These are phyloP conservation scores for Reticulascus tulasneorum DNA, from an alignment of 2,329 filamentous ascomycete genomes.

Conservation along the genomic window DNA sequence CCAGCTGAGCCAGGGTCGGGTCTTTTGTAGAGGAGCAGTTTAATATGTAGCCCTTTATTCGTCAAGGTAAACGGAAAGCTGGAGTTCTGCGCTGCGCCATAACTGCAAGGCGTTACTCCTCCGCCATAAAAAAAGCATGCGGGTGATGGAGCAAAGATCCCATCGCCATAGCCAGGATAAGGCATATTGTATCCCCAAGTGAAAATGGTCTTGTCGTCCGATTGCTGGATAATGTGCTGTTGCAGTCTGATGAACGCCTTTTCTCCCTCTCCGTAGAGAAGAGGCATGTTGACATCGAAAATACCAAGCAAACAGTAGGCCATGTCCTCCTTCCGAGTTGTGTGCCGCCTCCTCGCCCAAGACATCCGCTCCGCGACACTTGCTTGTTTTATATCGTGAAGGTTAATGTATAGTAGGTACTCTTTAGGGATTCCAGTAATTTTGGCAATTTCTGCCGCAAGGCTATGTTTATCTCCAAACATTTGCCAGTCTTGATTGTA, in stretches of 20 bases:
- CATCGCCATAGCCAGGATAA: no score
- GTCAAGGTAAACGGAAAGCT: no score
- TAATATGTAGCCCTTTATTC: no score
- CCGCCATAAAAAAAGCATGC: no score
- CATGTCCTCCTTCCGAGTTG: conserved; percentile 18
- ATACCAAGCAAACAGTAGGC: conserved; percentile 24
- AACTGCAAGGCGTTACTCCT: no score
- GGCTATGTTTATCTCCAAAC: conserved; percentile 16
- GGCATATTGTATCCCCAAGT: no score
- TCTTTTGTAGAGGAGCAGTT: no score
- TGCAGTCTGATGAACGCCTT: conserved; percentile 20
- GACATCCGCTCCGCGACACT: conserved; percentile 19
- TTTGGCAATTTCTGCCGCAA: background rate
- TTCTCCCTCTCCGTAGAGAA: conserved; percentile 23
- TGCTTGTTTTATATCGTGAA: conserved; percentile 14
- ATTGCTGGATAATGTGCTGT: conserved; percentile 17
- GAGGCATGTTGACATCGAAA: conserved; percentile 21
- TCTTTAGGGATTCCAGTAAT: conserved; percentile 4
- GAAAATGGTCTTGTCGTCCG: conserved; percentile 10
- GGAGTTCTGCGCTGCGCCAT: no score
- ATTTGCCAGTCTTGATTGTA: conserved; percentile 15
- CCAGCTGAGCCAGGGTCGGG: no score
- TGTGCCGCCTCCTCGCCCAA: conserved; percentile 21
- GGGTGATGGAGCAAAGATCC: no score
- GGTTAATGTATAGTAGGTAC: no score